Evolutionary conservation across 352 stramenopile genomes (phyloP), one percentile per base, ranked within the genome.

Genomic region (Phytophthora pseudosyringae): DNA sequence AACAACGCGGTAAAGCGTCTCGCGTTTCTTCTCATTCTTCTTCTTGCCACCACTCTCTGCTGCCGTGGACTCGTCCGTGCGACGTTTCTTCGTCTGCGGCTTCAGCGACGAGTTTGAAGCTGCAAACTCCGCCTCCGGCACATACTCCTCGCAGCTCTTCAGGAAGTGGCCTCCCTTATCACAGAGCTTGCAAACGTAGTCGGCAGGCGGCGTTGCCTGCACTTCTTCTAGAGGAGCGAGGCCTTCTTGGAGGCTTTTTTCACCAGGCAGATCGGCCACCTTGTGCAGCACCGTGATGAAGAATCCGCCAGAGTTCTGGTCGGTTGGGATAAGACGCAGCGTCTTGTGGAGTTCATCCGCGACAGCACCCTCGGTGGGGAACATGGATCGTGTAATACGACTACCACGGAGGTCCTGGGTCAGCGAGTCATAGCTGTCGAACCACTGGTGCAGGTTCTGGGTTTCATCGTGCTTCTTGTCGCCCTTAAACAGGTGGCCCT

Each of bases 271-370:
- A 44, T 94, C 67, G 3, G 57, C 58, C 32, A 74, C 61, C 56
- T 98, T 99, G 36, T 81, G 71, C 25, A 99, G 83, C 31, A 99
- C 85, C n/a, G 93, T 91, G 39, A 99, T 89, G 73, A 99, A 99
- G 72, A 99, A 99, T 4, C 97, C 98, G 35, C 97, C 97, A 5
- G 97, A 98, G 73, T 99, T 96, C 59, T 99, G 90, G 70, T 99
- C 96, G 33, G 98, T 98, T 1, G 98, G 98, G 40, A 99, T 86
- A 21, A 99, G 80, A 10, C 98, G 90, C 67, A 98, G 78, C 43
- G 97, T 99, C 53, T 92, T 86, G 52, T 97, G 70, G 16, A 99
- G 71, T 32, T 94, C 59, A 13, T 76, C 8, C 2, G 64, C 55
- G 7, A 71, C 64, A 39, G 26, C 26, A 41, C 51, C 46, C 48